Conservation (phyloP, 1,284 basidiomycete species). For the Ceratobasidium sp. region DNA sequence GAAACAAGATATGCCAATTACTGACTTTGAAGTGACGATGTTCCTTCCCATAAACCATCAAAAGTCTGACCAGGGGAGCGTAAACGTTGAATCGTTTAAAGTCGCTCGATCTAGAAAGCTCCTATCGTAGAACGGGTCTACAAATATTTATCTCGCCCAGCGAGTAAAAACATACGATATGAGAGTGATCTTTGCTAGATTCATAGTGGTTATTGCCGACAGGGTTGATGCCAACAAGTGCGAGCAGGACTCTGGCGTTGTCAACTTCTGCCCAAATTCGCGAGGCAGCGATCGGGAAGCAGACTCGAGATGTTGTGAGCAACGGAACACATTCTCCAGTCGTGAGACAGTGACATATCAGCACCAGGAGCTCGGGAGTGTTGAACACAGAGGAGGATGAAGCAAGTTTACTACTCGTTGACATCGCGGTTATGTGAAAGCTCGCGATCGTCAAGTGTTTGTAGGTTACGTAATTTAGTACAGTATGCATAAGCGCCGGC, state of each 20-base stretch:
- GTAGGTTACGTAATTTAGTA: no score
- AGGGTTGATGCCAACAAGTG: not conserved
- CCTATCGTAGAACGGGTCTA: not conserved
- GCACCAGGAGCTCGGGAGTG: not conserved
- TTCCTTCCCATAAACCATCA: not conserved
- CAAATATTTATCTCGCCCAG: not conserved
- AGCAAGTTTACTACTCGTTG: no score
- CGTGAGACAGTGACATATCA: not conserved
- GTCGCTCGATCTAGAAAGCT: not conserved
- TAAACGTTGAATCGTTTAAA: constrained; percentile 16
- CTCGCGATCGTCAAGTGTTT: no score
- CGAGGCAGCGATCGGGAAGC: not conserved
- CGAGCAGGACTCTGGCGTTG: not conserved
- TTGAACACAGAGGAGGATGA: no score
- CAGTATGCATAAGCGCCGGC: no score
- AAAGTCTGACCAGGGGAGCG: not conserved
- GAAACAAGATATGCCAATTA: not conserved
- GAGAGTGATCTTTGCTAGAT: not conserved
- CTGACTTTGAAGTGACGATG: not conserved
- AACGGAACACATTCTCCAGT: not conserved
- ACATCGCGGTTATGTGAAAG: no score
- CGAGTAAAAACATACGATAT: not conserved
- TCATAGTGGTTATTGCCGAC: not conserved
- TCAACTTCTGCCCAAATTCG: not conserved
- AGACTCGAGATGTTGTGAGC: not conserved